These are phyloP conservation scores for Termitomyces sp. DNA, from an alignment of 768 basidiomycete genomes.

Conservation along the genomic window DNA sequence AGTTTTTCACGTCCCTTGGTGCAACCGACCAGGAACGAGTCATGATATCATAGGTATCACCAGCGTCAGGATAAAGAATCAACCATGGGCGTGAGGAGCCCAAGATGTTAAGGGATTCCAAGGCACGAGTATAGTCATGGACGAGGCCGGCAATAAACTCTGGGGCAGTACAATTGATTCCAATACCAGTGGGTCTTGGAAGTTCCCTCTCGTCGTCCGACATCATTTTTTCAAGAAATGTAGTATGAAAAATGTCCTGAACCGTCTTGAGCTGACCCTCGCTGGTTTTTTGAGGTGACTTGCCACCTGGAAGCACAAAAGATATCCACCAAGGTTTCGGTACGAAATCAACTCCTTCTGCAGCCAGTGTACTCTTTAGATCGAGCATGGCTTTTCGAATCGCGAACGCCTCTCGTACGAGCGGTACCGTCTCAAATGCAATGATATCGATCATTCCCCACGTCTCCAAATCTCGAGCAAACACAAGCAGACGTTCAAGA, in stretches of 20 bases:
- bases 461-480: constrained; percentile 36
- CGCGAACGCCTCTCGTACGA: constrained; percentile 58
- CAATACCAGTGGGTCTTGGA: constrained; percentile 48
- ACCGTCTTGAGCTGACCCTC: constrained; percentile 22
- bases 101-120: constrained; percentile 5
- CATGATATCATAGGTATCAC: constrained; percentile 45
- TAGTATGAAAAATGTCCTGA: constrained; percentile 37
- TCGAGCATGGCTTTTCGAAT: constrained; percentile 54
- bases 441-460: constrained; percentile 60
- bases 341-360: neutral
- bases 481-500: constrained; percentile 50
- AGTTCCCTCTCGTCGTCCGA: constrained; percentile 4
- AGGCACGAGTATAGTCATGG: constrained; percentile 26
- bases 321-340: constrained; percentile 75
- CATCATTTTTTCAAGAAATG: constrained; percentile 20
- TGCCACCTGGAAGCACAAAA: constrained; percentile 52
- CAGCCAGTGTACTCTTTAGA: constrained; percentile 22
- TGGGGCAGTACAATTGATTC: constrained; percentile 68
- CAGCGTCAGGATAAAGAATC: constrained; percentile 71
- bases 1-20: constrained; percentile 11
- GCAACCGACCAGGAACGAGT: constrained; percentile 37
- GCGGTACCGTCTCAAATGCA: constrained; percentile 77
- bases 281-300: constrained; percentile 32
- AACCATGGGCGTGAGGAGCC: constrained; percentile 39
- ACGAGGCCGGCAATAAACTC: constrained; percentile 37